Evolutionary conservation across 768 basidiomycete species (phyloP), one percentile per base, ranked within the genome.

Genomic region (Piloderma croceum): DNA sequence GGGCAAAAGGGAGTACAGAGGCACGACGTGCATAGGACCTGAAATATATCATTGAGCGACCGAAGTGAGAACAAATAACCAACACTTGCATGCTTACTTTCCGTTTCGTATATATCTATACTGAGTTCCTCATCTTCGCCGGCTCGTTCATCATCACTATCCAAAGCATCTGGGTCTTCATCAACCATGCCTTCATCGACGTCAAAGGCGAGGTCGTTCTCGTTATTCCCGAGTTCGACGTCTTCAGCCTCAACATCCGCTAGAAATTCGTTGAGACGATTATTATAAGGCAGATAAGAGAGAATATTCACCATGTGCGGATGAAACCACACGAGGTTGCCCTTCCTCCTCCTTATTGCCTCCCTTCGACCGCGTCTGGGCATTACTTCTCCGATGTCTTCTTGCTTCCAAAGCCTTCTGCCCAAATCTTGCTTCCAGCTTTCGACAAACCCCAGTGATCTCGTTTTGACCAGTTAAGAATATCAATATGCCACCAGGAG

Each of bases 401-500:
- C 47, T 70, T 50, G 67, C 68, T 39, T 76, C 68, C 22, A 88
- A 60, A 6, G 79, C 80, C 54, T 77, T 82, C 41, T 58, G 56
- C 1, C 90, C 79, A 53, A 85, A 97, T 53, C 71, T 79, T 33
- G 77, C 76, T 54, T 93, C 86, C 38, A 99, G 62, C 54, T 79
- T 83, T 52, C 77, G 72, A 57, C 90, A 93, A 2, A 96, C 77
- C 3, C 84, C 83, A 11, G 71, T 70, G 50, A 99, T 98, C 64
- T 99, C 96, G 46, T 89, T 88, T 61, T 97, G 94, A 17, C 96
- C 96, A 1, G 96, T 98, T 48, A 98, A 67, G 59, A 96, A 96
- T 35, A 94, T 79, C 36, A 99, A 71, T 24, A 99, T 83, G 3
- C 93, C 96, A 1, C 96, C 96, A 0, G 88, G 79, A 2, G 96